phyloP scores from a whole-genome alignment of 1,284 basidiomycete species.

The Apiotrichum porosum region DNA sequence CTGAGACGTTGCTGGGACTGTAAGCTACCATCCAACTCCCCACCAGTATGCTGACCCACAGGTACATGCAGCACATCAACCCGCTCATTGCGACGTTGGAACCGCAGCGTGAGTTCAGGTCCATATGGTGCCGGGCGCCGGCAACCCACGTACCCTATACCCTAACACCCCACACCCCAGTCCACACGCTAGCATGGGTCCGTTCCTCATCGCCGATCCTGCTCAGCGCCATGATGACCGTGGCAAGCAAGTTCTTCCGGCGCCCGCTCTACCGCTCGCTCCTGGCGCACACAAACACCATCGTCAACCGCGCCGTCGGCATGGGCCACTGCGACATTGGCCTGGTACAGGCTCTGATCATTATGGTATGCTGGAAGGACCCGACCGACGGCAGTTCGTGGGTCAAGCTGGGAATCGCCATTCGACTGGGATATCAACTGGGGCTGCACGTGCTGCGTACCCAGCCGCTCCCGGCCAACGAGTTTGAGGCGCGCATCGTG shows the following conservation, averaged over 20 bases:
- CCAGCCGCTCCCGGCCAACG: constrained; percentile 2
- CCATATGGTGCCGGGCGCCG: background rate
- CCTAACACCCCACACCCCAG: background rate
- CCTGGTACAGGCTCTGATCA: constrained; percentile 14
- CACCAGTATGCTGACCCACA: background rate
- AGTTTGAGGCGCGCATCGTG: constrained; percentile 1
- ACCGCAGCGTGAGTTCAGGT: constrained; percentile 15
- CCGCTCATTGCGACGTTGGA: constrained; percentile 19
- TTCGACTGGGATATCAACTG: constrained; percentile 15
- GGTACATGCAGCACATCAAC: constrained; percentile 14
- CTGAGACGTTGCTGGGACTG: constrained; percentile 5
- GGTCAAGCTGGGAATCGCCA: constrained; percentile 22
- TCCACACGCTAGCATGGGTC: constrained; percentile 14
- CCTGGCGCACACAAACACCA: constrained; percentile 6
- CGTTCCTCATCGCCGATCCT: constrained; percentile 7
- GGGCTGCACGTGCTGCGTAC: constrained; percentile 9
- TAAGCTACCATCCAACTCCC: no score
- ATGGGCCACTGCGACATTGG: constrained; percentile 8
- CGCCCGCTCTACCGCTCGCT: constrained; percentile 1
- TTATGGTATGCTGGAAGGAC: constrained; percentile 19
- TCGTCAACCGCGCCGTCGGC: constrained; percentile 8
- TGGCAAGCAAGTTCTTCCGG: constrained; percentile 11
- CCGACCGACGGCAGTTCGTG: constrained; percentile 18
- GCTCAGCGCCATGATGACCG: constrained; percentile 11
- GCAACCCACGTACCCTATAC: no score